Conservation (phyloP, 805 yeast genomes). For the Candida pseudoglaebosa region DNA sequence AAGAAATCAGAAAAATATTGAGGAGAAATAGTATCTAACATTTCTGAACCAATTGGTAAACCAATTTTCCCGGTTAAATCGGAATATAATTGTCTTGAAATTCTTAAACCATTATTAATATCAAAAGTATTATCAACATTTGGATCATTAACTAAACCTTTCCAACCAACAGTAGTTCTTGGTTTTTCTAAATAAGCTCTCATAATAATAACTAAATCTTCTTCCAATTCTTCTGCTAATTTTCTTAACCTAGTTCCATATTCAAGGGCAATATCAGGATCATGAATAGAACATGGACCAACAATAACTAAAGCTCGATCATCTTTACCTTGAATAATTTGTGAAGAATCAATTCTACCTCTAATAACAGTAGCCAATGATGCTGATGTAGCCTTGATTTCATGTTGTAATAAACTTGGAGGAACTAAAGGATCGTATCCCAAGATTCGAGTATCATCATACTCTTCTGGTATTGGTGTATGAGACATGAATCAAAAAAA, state of each 20-base stretch:
- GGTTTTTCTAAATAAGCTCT: conserved; percentile 98
- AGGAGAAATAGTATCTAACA: conserved; percentile 97
- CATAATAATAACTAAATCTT: conserved; percentile 84
- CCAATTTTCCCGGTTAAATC: conserved; percentile 69
- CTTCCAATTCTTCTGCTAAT: conserved; percentile 64
- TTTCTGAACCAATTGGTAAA: conserved; percentile 92
- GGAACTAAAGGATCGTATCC: conserved; percentile 95
- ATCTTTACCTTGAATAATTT: conserved; percentile 67
- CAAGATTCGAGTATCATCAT: conserved; percentile 69
- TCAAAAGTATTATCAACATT: conserved; percentile 89
- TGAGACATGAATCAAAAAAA: too few species aligned
- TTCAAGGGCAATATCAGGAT: conserved; percentile 82
- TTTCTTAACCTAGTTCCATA: conserved; percentile 70
- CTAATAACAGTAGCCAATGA: conserved; percentile 60
- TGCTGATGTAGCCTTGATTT: conserved; percentile 60
- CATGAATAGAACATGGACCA: conserved; percentile 98
- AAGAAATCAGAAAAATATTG: conserved; percentile 89
- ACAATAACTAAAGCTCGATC: conserved; percentile 86
- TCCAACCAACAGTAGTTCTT: conserved; percentile 99
- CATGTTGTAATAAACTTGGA: conserved; percentile 86
- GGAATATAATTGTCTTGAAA: conserved; percentile 79
- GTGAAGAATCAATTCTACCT: conserved; percentile 77
- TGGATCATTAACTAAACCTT: conserved; percentile 96
- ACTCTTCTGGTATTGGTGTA: conserved; percentile 61
- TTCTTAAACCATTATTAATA: conserved; percentile 89